Evolutionary conservation across 2,329 filamentous ascomycete genomes (phyloP).

Genomic region (Epichloe bromicola): DNA sequence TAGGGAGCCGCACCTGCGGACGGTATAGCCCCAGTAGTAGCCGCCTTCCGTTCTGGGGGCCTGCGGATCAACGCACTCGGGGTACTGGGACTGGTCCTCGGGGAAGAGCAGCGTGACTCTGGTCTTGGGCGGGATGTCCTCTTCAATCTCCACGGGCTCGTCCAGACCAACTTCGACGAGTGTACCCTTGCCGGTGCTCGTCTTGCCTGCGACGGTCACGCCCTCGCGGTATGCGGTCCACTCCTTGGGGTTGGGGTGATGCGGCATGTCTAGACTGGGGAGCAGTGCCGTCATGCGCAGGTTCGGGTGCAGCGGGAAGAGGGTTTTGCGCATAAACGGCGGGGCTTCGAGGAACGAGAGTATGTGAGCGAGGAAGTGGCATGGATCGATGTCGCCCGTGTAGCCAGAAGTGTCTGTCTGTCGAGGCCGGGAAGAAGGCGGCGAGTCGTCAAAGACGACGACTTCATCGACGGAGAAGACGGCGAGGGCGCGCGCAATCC

Average conservation of each 20-base stretch:
- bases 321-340: conserved; percentile 60
- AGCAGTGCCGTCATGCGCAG: conserved; percentile 59
- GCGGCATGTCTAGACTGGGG: conserved; percentile 71
- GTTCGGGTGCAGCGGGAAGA: conserved; percentile 72
- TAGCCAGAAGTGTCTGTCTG: conserved; percentile 38
- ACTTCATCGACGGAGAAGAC: conserved; percentile 80
- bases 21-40: conserved; percentile 77
- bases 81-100: conserved; percentile 27
- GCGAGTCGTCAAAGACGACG: conserved; percentile 64
- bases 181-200: conserved; percentile 32
- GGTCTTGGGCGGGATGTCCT: conserved; percentile 54
- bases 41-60: conserved; percentile 61
- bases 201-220: conserved; percentile 42
- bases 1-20: conserved; percentile 53
- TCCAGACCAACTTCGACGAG: conserved; percentile 45
- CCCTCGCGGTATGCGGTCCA: conserved; percentile 74
- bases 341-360: conserved; percentile 75
- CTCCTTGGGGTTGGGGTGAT: conserved; percentile 64
- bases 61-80: conserved; percentile 52
- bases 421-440: conserved; percentile 29
- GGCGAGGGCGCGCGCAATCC: conserved; percentile 67
- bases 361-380: conserved; percentile 67
- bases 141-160: conserved; percentile 40
- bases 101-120: conserved; percentile 57
- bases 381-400: conserved; percentile 62